Base-by-base conservation (phyloP, 305 asterid genomes). In the Solanum hybrid region DNA sequence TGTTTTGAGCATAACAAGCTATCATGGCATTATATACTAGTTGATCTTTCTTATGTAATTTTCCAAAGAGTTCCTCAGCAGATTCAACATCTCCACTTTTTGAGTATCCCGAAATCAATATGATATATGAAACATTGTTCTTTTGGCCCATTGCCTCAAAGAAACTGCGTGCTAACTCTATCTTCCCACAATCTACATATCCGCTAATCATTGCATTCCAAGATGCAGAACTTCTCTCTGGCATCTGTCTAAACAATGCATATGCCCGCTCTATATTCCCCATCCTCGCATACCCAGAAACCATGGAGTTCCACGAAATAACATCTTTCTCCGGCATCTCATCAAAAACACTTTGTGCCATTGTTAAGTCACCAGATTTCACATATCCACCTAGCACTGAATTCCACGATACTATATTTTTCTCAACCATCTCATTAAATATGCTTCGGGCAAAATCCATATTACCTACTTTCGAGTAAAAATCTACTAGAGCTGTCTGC, bases 191-290 rank as follows among this genome's bases (percentile, higher is more conserved):
- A 4, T 95, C 96, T 46, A 95, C 11, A 66, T 95, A 95, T 22
- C 98, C 98, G 1, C 91, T 90, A 64, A 97, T 89, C 95, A 97
- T 95, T 22, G 95, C 92, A 90, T 97, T 96, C 99, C 99, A 97
- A 4, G 98, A 97, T 13, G 97, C 95, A 40, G 93, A 20, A 91
- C 92, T 95, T 92, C 95, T 95, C 92, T 92, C 88, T 1, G 98
- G 98, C 98, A 97, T 96, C 89, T 92, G 72, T 5, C 92, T 91
- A 90, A 96, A 97, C 94, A 96, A 78, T 11, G 90, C 93, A 26
- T 91, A 92, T 6, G 98, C 99, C 88, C 90, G 94, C 88, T 94
- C 95, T 96, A 97, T 96, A 85, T 94, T 91, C 88, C 92, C 91
- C 12, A 75, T 93, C 90, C 89, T 92, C 5, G 92, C 92, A 91